A percentile compares a stretch with the other conserved stretches of the same genome.
Evolutionary conservation across 345 rosid genomes (phyloP).

Genomic region (Dipteronia sinensis): DNA sequence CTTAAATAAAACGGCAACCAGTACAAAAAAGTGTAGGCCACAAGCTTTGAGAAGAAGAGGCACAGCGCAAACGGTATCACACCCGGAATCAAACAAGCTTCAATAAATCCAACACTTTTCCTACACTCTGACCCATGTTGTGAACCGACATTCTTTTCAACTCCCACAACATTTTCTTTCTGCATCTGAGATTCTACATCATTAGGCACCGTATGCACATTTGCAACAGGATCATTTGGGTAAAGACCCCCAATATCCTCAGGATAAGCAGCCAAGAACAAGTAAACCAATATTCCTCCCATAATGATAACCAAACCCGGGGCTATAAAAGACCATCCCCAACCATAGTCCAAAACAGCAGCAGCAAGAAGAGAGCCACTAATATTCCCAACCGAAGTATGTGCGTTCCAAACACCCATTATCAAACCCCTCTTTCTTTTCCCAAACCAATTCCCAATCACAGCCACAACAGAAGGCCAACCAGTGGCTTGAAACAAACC

Average conservation of each 20-base stretch:
- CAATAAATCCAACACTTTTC: slow-evolving; percentile 75
- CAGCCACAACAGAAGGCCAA: slow-evolving; percentile 99
- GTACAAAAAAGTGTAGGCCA: slow-evolving; percentile 88
- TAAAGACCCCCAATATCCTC: slow-evolving; percentile 83
- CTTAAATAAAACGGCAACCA: slow-evolving; percentile 94
- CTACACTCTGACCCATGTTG: slow-evolving; percentile 42
- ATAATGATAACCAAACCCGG: slow-evolving; percentile 72
- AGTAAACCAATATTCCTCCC: slow-evolving; percentile 74
- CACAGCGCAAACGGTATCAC: slow-evolving; percentile 88
- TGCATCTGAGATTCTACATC: slow-evolving; percentile 45
- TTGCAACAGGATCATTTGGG: slow-evolving; percentile 27
- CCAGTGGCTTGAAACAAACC: slow-evolving; percentile 94
- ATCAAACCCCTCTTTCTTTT: slow-evolving; percentile 93
- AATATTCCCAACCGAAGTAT: slow-evolving; percentile 89
- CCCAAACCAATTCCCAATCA: slow-evolving; percentile 91
- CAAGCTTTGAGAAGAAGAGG: slow-evolving; percentile 89
- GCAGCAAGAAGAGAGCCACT: slow-evolving; percentile 94
- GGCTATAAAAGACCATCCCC: slow-evolving; percentile 95
- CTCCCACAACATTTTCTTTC: slow-evolving; percentile 24
- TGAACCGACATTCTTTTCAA: background rate
- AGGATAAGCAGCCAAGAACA: slow-evolving; percentile 86
- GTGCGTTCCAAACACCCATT: slow-evolving; percentile 99
- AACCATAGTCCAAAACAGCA: slow-evolving; percentile 78
- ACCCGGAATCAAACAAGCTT: slow-evolving; percentile 92
- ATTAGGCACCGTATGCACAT: slow-evolving; percentile 4